Percentiles rank a stretch among this genome's conserved stretches.
phyloP scores from a whole-genome alignment of 2,329 filamentous ascomycete genomes.

The Neopestalotiopsis clavispora region DNA sequence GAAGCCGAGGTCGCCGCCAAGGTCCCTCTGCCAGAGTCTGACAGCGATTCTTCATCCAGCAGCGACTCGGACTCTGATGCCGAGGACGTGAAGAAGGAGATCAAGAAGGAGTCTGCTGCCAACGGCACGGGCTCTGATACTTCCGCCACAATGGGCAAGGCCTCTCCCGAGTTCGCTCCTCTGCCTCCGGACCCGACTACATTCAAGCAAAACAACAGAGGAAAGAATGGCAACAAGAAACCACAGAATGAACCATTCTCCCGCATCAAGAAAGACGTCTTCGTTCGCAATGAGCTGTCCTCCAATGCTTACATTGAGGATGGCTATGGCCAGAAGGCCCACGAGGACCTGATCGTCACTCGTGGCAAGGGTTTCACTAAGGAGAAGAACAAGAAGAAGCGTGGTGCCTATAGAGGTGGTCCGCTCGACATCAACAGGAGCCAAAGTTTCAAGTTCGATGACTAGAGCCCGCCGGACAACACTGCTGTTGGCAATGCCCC shows the following conservation, averaged over 20 bases:
- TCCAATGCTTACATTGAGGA: conserved; percentile 85
- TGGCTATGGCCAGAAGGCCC: conserved; percentile 87
- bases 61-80: conserved; percentile 45
- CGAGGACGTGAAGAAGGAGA: conserved; percentile 34
- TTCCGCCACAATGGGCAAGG: conserved; percentile 55
- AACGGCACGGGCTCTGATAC: conserved; percentile 42
- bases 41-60: conserved; percentile 37
- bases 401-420: conserved; percentile 88
- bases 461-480: conserved; percentile 54
- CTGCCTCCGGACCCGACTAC: conserved; percentile 55
- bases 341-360: conserved; percentile 86
- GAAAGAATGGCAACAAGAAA: conserved; percentile 41
- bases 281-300: conserved; percentile 70
- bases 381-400: conserved; percentile 99
- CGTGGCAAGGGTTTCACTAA: conserved; percentile 98
- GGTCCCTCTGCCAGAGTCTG: conserved; percentile 49
- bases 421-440: conserved; percentile 81
- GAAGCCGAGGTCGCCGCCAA: conserved; percentile 41
- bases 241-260: conserved; percentile 74
- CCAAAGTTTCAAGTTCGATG: conserved; percentile 94
- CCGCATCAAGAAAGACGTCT: conserved; percentile 72
- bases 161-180: conserved; percentile 57
- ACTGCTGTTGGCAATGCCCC: background rate
- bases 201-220: conserved; percentile 44
- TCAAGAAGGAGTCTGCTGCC: conserved; percentile 31